phyloP scores from a whole-genome alignment of 169 alveolate species.

The Cyclospora cayetanensis region DNA sequence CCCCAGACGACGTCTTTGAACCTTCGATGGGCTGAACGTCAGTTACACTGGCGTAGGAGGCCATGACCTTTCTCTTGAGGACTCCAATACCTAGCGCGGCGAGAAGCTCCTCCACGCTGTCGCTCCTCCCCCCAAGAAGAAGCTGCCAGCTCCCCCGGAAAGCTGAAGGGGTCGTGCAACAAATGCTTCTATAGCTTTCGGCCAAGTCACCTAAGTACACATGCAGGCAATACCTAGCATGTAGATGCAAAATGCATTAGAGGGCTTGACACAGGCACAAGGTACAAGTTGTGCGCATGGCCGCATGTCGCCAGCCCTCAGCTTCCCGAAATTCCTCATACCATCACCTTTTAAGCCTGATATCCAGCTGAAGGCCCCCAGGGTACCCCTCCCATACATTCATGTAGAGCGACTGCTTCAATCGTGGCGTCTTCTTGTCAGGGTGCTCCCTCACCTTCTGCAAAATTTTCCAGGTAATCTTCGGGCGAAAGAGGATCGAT shows the following conservation, averaged over 20 bases:
- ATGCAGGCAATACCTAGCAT: background rate
- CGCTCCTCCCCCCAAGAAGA: conserved; percentile 50
- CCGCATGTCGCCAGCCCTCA: no score
- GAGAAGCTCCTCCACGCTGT: conserved; percentile 56
- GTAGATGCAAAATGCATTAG: no score
- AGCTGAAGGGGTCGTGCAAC: conserved; percentile 12
- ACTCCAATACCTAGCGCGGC: conserved; percentile 53
- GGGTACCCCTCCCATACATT: no score
- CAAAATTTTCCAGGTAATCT: background rate
- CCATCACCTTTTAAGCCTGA: no score
- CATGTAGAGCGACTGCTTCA: no score
- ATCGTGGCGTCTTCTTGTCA: background rate
- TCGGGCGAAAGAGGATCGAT: background rate
- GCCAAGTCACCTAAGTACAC: background rate
- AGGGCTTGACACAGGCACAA: no score
- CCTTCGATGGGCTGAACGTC: conserved; percentile 38
- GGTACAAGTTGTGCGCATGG: no score
- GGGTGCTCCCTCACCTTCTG: background rate
- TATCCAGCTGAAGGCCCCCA: no score
- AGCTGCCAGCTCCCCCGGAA: conserved; percentile 68
- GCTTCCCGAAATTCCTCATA: no score
- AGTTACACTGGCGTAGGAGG: conserved; percentile 45
- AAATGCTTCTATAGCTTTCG: background rate
- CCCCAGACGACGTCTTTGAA: background rate
- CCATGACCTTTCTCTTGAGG: conserved; percentile 58